phyloP scores from a whole-genome alignment of 2,329 filamentous ascomycete species.

The Verticillium albo-atrum region DNA sequence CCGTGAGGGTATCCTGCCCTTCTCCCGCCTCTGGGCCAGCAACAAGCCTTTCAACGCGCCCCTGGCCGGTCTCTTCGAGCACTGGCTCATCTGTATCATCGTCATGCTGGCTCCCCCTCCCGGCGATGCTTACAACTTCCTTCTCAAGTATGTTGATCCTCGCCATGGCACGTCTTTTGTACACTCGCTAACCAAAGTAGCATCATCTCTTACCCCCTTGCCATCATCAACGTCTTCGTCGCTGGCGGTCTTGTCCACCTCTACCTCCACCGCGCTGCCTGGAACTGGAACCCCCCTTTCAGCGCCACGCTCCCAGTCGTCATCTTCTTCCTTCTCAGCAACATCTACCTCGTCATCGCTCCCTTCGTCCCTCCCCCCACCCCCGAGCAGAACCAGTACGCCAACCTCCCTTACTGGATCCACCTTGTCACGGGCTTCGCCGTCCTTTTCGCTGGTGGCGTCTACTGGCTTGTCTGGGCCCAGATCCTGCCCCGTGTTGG shows the following conservation, averaged over 20 bases:
- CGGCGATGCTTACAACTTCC: slow-evolving; percentile 63
- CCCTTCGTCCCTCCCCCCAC: slow-evolving; percentile 49
- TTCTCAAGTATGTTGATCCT: slow-evolving; percentile 42
- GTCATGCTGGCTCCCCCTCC: slow-evolving; percentile 65
- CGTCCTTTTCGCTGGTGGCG: slow-evolving; percentile 45
- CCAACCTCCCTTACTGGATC: slow-evolving; percentile 50
- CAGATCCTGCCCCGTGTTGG: slow-evolving; percentile 46
- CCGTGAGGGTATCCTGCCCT: slow-evolving; percentile 62
- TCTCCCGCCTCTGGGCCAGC: slow-evolving; percentile 57
- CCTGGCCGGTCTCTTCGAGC: slow-evolving; percentile 56
- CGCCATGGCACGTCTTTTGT: neutral
- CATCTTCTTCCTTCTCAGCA: slow-evolving; percentile 56
- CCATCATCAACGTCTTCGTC: slow-evolving; percentile 53
- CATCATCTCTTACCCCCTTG: slow-evolving; percentile 61
- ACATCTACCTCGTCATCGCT: slow-evolving; percentile 56
- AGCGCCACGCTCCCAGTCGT: slow-evolving; percentile 49
- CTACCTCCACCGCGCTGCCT: slow-evolving; percentile 41
- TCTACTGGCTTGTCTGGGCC: slow-evolving; percentile 56
- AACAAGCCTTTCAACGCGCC: slow-evolving; percentile 61
- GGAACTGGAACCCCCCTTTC: slow-evolving; percentile 51
- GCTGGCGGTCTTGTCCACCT: slow-evolving; percentile 48
- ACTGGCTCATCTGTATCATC: slow-evolving; percentile 60
- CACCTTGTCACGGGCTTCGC: slow-evolving; percentile 54
- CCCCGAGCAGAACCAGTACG: slow-evolving; percentile 47
- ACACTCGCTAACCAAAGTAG: slow-evolving; percentile 21